Percentiles rank a stretch among this genome's conserved stretches.
Conservation (phyloP, 352 stramenopile genomes). For the Phytophthora litchii region DNA sequence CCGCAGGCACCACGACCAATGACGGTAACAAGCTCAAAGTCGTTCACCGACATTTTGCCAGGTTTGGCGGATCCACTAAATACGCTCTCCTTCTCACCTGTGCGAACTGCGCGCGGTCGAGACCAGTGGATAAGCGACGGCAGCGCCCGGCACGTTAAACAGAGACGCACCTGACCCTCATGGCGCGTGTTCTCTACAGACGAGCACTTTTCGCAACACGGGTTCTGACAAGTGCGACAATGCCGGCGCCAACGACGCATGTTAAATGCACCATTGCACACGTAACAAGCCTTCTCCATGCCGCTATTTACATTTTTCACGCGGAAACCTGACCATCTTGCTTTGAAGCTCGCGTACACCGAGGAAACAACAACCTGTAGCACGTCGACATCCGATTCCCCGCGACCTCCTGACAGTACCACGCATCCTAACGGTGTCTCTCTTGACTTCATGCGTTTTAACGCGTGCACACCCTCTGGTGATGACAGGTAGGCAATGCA, state of each 20-base stretch:
- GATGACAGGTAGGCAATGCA: constrained; percentile 60
- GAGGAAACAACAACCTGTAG: constrained; percentile 58
- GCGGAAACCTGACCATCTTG: constrained; percentile 74
- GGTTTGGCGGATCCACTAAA: constrained; percentile 67
- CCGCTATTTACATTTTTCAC: constrained; percentile 75
- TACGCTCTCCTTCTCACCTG: constrained; percentile 73
- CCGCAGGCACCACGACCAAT: constrained; percentile 75
- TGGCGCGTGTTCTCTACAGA: constrained; percentile 66
- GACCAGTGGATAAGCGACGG: constrained; percentile 78
- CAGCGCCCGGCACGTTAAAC: constrained; percentile 57
- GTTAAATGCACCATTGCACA: constrained; percentile 71
- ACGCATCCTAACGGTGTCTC: constrained; percentile 67
- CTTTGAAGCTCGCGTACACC: constrained; percentile 73
- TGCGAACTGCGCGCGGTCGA: constrained; percentile 62
- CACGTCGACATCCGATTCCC: constrained; percentile 55
- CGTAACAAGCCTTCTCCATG: constrained; percentile 73
- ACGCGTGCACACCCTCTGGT: constrained; percentile 36
- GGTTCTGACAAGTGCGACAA: constrained; percentile 72
- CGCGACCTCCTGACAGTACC: constrained; percentile 48
- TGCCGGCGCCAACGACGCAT: constrained; percentile 77
- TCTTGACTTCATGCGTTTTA: constrained; percentile 61
- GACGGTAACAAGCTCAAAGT: constrained; percentile 77
- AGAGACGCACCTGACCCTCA: constrained; percentile 70
- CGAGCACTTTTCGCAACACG: constrained; percentile 74
- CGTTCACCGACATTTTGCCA: constrained; percentile 77